Evolutionary conservation across 495 filamentous ascomycete genomes (phyloP).

Genomic region (Neurospora sp.): DNA sequence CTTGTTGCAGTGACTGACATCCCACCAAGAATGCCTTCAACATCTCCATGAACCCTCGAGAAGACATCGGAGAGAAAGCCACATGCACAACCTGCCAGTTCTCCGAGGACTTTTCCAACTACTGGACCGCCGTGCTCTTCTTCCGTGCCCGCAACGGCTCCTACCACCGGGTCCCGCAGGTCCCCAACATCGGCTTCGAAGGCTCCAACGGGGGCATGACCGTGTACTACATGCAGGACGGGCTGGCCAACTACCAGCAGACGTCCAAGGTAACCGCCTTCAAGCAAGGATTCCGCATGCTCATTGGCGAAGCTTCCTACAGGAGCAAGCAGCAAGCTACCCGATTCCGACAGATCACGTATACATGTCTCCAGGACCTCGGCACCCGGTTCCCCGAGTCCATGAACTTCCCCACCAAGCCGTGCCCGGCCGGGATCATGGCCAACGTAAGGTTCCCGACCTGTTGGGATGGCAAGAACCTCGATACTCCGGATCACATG

Average conservation of each 20-base stretch:
- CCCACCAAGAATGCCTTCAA: conserved; percentile 6
- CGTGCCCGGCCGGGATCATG: conserved; percentile 26
- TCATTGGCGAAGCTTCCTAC: conserved; percentile 25
- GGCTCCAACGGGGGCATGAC: conserved; percentile 31
- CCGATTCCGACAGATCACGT: conserved; percentile 29
- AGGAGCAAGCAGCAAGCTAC: conserved; percentile 21
- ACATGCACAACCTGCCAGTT: conserved; percentile 33
- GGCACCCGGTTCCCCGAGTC: conserved; percentile 18
- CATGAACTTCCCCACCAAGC: conserved; percentile 13
- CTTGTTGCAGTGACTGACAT: neutral
- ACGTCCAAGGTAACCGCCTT: conserved; percentile 35
- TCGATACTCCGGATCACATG: conserved; percentile 22
- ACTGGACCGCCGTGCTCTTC: conserved; percentile 35
- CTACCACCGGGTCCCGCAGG: conserved; percentile 29
- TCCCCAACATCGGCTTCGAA: conserved; percentile 32
- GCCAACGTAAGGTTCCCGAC: conserved; percentile 23
- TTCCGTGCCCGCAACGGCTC: conserved; percentile 29
- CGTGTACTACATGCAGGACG: conserved; percentile 38
- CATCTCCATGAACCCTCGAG: conserved; percentile 22
- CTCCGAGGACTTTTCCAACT: conserved; percentile 32
- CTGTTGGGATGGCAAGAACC: conserved; percentile 20
- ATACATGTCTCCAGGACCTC: conserved; percentile 18
- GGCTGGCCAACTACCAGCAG: conserved; percentile 28
- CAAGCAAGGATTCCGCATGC: conserved; percentile 33
- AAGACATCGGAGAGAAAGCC: conserved; percentile 24